Percentiles rank a stretch among this genome's conserved stretches.
Evolutionary conservation across 1,284 basidiomycete genomes (phyloP).

Genomic region (Schizophyllum commune): DNA sequence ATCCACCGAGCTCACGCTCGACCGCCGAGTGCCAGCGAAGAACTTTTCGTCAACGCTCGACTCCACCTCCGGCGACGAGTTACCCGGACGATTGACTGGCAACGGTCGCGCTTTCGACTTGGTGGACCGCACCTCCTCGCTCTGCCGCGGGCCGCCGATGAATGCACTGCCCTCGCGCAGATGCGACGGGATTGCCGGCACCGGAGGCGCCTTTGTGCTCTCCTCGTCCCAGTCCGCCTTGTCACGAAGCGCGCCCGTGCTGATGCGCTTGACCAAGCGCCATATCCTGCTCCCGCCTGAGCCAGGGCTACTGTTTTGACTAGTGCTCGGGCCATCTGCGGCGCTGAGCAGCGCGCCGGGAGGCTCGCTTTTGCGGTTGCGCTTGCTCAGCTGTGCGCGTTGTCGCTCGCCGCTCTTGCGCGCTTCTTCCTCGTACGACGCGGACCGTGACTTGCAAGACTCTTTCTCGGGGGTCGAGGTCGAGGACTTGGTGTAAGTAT

Average conservation of each 20-base stretch:
- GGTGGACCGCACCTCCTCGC: too few relatives aligned
- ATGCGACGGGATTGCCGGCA: constrained; percentile 23
- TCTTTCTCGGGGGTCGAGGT: too few relatives aligned
- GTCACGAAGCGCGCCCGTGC: constrained; percentile 54
- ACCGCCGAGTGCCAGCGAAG: constrained; percentile 28
- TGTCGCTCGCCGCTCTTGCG: too few relatives aligned
- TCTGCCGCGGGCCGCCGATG: background rate
- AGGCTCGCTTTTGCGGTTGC: too few relatives aligned
- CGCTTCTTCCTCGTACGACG: too few relatives aligned
- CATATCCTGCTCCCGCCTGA: constrained; percentile 45
- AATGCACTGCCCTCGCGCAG: background rate
- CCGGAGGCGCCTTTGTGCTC: constrained; percentile 7
- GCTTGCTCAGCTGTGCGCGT: too few relatives aligned
- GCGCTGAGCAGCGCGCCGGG: too few relatives aligned
- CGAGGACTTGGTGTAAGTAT: too few relatives aligned
- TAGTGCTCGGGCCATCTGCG: constrained; percentile 1
- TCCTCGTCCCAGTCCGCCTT: constrained; percentile 29
- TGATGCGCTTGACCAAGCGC: constrained; percentile 64
- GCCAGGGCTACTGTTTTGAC: constrained; percentile 18
- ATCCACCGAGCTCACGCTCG: background rate
- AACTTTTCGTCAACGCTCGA: constrained; percentile 22
- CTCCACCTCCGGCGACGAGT: constrained; percentile 34
- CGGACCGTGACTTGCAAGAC: too few relatives aligned
- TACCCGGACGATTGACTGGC: constrained; percentile 23
- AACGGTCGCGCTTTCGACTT: background rate